Base-by-base conservation (phyloP, 768 basidiomycete genomes). In the Sporobolomyces pararoseus region DNA sequence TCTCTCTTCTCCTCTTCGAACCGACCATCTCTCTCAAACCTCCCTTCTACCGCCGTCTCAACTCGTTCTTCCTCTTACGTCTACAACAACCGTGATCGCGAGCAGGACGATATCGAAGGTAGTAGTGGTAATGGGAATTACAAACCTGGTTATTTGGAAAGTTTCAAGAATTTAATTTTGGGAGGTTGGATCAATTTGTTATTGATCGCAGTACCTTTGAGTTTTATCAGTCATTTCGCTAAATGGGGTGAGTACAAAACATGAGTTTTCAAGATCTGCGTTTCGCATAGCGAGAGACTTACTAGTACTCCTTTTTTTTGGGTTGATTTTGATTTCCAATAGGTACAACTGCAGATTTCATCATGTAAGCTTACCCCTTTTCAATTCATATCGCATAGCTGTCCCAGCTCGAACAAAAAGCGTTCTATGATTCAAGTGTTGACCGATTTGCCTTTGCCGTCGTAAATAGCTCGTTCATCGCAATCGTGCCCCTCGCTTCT, bases 401-500 rank as follows among this genome's bases (percentile, higher is more conserved):
- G n/a, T n/a, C n/a, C n/a, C n/a, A n/a, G n/a, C n/a, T n/a, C n/a
- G n/a, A n/a, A n/a, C n/a, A n/a, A n/a, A n/a, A n/a, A n/a, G n/a
- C n/a, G n/a, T n/a, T n/a, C n/a, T n/a, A n/a, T n/a, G n/a, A n/a
- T n/a, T n/a, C n/a, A n/a, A n/a, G n/a, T n/a, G n/a, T n/a, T n/a
- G n/a, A n/a, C n/a, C n/a, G n/a, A n/a, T n/a, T n/a, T n/a, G n/a
- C n/a, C n/a, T n/a, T n/a, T n/a, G n/a, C n/a, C n/a, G n/a, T n/a
- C n/a, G 46, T 21, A 42, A 9, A 42, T 32, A 61, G 59, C 47
- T 71, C 72, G 71, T 91, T 92, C 78, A 74, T 90, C 50, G 89
- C 90, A 16, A 91, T 93, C 75, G 82, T 93, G 63, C 93, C 93
- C 32, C 84, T 96, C 34, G 93, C 91, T 32, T 89, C 88, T 86